Base-by-base conservation (phyloP, 805 yeast species). In the Saccharomycopsis javanensis region DNA sequence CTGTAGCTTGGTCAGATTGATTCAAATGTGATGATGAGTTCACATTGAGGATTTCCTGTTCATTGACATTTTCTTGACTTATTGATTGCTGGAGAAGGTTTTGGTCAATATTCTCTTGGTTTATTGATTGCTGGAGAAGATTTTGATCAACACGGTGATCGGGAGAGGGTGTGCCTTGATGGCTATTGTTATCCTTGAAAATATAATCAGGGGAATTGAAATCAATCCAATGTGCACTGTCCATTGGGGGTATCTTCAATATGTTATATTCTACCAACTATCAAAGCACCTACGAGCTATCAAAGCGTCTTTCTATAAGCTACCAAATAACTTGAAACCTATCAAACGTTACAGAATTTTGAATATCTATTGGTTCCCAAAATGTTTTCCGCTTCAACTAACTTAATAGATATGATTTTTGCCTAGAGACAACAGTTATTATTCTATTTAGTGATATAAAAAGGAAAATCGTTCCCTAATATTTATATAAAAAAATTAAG, bases 221-320 rank as follows among this genome's bases (percentile, higher is more conserved):
- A 27, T 59, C 58, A n/a, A 59, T 57, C 62, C 62, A 59, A 48
- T 59, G 54, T 18, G 59, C 33, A 54, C 55, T 20, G 28, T 59
- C 62, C 62, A 59, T 59, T 27, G 23, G 48, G 23, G 27, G 23
- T 23, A 28, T 5, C 5, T 42, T 31, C 5, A 8, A 31, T 35
- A 16, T 35, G 42, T 35, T 35, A 34, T 35, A 2, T 31, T 31
- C 35, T n/a, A n/a, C n/a, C n/a, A n/a, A n/a, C n/a, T n/a, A n/a
- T n/a, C n/a, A n/a, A n/a, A n/a, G n/a, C n/a, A n/a, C n/a, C n/a
- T n/a, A n/a, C n/a, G n/a, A n/a, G n/a, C n/a, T n/a, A n/a, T n/a
- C n/a, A n/a, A n/a, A n/a, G n/a, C n/a, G n/a, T n/a, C n/a, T n/a
- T n/a, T n/a, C n/a, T n/a, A n/a, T n/a, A n/a, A n/a, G n/a, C n/a